phyloP scores from a whole-genome alignment of 306 rosid genomes.

The Casuarina equisetifolia region DNA sequence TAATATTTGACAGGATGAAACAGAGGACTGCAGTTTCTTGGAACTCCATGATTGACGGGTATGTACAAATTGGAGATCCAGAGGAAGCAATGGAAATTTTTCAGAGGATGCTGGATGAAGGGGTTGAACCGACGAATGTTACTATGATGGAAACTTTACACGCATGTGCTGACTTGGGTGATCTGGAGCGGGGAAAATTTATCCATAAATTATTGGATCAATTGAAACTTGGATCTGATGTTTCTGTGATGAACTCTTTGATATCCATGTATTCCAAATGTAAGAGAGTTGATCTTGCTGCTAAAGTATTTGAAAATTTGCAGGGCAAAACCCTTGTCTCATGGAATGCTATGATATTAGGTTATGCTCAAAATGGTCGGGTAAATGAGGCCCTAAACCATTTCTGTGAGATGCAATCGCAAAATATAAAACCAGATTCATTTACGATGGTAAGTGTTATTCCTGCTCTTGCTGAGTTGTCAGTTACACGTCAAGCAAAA shows the following conservation, averaged over 20 bases:
- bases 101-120: conserved; percentile 65
- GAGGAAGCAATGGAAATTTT: conserved; percentile 62
- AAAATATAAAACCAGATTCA: conserved; percentile 64
- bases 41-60: conserved; percentile 89
- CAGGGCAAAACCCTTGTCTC: conserved; percentile 63
- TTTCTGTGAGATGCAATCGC: conserved; percentile 66
- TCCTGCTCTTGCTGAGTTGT: conserved; percentile 80
- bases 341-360: conserved; percentile 94
- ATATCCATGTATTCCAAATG: conserved; percentile 95
- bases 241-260: conserved; percentile 76
- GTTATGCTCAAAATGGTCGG: conserved; percentile 77
- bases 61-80: conserved; percentile 61
- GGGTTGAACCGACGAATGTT: conserved; percentile 67
- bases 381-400: conserved; percentile 59
- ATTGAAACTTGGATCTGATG: conserved; percentile 47
- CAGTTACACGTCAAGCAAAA: conserved; percentile 78
- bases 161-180: conserved; percentile 82
- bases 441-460: conserved; percentile 83
- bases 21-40: conserved; percentile 75
- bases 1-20: conserved; percentile 60
- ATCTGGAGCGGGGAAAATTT: conserved; percentile 60
- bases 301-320: conserved; percentile 52
- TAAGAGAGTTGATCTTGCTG: conserved; percentile 70
- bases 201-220: conserved; percentile 56
- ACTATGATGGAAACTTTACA: conserved; percentile 73